These are phyloP conservation scores for Sordariomycetes sp. DNA, from an alignment of 2,329 filamentous ascomycete genomes.

Conservation along the genomic window DNA sequence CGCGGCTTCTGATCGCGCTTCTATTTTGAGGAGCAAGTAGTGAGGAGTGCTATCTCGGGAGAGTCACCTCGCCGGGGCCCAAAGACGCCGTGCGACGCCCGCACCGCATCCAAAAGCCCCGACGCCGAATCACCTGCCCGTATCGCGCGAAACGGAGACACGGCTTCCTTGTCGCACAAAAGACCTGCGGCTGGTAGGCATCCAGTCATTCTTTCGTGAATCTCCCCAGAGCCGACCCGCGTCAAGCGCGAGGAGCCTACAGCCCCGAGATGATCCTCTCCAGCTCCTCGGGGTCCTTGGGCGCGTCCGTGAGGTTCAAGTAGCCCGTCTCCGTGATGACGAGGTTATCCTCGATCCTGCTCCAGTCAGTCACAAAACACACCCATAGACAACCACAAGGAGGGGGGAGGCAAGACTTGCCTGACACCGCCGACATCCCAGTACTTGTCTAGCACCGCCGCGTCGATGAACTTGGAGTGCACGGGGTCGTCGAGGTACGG, in stretches of 20 bases:
- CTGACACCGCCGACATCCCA: slow-evolving; percentile 71
- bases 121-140: no score
- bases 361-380: slow-evolving; percentile 9
- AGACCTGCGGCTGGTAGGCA: background rate
- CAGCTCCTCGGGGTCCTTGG: slow-evolving; percentile 53
- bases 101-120: background rate
- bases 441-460: slow-evolving; percentile 59
- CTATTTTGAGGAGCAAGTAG: background rate
- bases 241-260: background rate
- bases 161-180: background rate
- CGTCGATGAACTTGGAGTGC: slow-evolving; percentile 66
- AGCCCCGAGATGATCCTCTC: slow-evolving; percentile 19
- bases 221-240: background rate
- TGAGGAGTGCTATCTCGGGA: background rate
- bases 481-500: slow-evolving; percentile 63
- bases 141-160: background rate
- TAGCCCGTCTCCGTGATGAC: slow-evolving; percentile 55
- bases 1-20: no score
- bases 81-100: background rate
- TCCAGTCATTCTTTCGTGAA: no score
- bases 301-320: slow-evolving; percentile 60
- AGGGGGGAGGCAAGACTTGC: slow-evolving; percentile 17
- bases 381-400: background rate
- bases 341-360: slow-evolving; percentile 55
- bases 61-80: background rate